Base-by-base conservation (phyloP, 2,329 filamentous ascomycete species). In the Scedosporium apiospermum region DNA sequence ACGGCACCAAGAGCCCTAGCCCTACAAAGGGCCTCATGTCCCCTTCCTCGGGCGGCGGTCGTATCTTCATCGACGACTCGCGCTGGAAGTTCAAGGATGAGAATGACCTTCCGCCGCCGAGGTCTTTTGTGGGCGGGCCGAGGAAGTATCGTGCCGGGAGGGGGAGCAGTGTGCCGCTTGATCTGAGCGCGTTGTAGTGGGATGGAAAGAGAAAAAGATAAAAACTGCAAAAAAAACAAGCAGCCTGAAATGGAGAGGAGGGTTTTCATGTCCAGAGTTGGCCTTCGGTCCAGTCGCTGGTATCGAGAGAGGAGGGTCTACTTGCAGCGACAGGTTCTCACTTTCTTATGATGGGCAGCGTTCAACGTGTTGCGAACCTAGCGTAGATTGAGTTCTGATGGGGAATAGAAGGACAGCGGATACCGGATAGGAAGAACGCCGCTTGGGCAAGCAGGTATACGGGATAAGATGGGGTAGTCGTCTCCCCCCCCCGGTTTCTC, bases 151-250 rank as follows among this genome's bases (percentile, higher is more conserved):
- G 93, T 65, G 95, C 95, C 42, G 95, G 95, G 7, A 84, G 93
- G 71, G 93, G 92, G 38, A 97, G 92, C 76, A 97, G 90, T 78
- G 93, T 98, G 67, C 95, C 95, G 34, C 78, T 98, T 68, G 91
- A 98, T 78, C 75, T 99, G 71, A 85, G 80, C 67, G 79, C 82
- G 14, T 80, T 88, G 23, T 74, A 64, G 30, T 2, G 30, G 30
- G 23, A 23, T 1, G 30, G 7, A 34, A 9, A 9, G 6, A 5
- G 2, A 9, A 34, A 34, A 34, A 34, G 30, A 34, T 6, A 34
- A 9, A 34, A 34, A 34, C 30, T 7, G 7, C 7, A 30, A 30
- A 9, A 9, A 34, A 34, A 34, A 34, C 27, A 30, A 30, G 27
- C 6, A 30, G 6, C 27, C 27, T 30, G 27, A 30, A 30, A 30